A percentile compares a stretch with the other conserved stretches of the same genome.
Evolutionary conservation across 2,329 filamentous ascomycete genomes (phyloP).

Genomic region (Paramyrothecium sp.): DNA sequence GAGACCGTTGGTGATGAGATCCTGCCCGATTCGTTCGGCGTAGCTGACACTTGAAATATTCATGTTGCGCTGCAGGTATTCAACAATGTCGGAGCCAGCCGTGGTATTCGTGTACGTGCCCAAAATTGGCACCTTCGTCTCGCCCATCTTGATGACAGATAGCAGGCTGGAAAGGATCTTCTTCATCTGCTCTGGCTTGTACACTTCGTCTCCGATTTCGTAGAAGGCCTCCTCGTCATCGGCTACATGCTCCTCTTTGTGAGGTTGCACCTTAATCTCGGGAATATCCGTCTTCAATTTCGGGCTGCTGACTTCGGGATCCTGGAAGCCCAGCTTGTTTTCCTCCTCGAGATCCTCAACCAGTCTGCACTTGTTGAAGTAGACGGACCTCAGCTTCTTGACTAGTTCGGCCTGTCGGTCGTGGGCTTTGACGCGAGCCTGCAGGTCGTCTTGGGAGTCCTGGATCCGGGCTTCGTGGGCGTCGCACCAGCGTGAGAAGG

Average conservation of each 20-base stretch:
- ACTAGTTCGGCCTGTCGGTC: constrained; percentile 88
- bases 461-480: constrained; percentile 89
- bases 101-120: constrained; percentile 95
- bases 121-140: constrained; percentile 92
- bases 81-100: constrained; percentile 87
- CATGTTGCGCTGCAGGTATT: constrained; percentile 91
- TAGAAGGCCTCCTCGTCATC: constrained; percentile 79
- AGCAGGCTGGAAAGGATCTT: constrained; percentile 86
- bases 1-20: constrained; percentile 82
- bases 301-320: constrained; percentile 73
- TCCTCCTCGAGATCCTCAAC: constrained; percentile 97
- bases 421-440: constrained; percentile 85
- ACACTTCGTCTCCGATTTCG: constrained; percentile 88
- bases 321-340: constrained; percentile 96
- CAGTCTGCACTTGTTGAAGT: constrained; percentile 98
- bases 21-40: constrained; percentile 92
- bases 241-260: constrained; percentile 59
- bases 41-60: constrained; percentile 81
- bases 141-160: constrained; percentile 79
- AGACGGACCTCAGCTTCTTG: constrained; percentile 90
- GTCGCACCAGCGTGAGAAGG: constrained; percentile 95
- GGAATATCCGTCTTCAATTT: constrained; percentile 61
- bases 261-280: constrained; percentile 83
- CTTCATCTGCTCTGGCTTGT: constrained; percentile 83
- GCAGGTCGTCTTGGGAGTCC: constrained; percentile 92